A percentile compares a stretch with the other conserved stretches of the same genome.
Conservation (phyloP, 2,329 filamentous ascomycete species). For the Phyllosticta citribraziliensis region DNA sequence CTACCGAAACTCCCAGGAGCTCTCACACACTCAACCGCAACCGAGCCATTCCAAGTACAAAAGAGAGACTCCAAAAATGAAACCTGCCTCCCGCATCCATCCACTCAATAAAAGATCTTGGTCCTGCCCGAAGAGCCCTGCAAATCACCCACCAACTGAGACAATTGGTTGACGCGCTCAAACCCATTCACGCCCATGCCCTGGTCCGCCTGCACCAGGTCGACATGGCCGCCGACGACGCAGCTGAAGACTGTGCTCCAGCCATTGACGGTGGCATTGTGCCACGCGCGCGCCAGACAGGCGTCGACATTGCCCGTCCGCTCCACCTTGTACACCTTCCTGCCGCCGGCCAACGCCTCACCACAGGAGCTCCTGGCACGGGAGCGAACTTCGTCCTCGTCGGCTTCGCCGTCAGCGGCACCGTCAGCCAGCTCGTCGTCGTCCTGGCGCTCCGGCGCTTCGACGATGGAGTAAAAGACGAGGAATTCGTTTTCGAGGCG, state of each 20-base stretch:
- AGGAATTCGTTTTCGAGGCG: neutral
- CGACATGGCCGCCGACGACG: neutral
- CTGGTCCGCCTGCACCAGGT: neutral
- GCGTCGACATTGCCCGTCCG: neutral
- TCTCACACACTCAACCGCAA: no score
- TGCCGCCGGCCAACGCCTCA: neutral
- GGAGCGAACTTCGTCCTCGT: neutral
- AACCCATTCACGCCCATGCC: neutral
- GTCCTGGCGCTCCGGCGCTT: neutral
- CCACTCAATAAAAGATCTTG: slow-evolving; percentile 5
- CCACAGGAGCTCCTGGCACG: neutral
- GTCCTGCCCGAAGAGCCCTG: neutral
- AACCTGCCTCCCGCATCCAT: no score
- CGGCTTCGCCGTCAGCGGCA: neutral
- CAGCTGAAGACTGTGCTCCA: slow-evolving; percentile 6
- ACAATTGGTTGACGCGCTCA: neutral
- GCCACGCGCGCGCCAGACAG: neutral
- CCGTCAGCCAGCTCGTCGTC: neutral
- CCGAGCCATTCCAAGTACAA: no score
- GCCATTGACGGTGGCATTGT: neutral
- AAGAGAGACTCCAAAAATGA: no score
- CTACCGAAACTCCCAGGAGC: no score
- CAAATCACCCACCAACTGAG: neutral
- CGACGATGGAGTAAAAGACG: neutral
- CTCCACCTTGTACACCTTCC: slow-evolving; percentile 3